These are phyloP conservation scores for Coleophoma eucalyptorum DNA, from an alignment of 2,329 filamentous ascomycete genomes.

Conservation along the genomic window DNA sequence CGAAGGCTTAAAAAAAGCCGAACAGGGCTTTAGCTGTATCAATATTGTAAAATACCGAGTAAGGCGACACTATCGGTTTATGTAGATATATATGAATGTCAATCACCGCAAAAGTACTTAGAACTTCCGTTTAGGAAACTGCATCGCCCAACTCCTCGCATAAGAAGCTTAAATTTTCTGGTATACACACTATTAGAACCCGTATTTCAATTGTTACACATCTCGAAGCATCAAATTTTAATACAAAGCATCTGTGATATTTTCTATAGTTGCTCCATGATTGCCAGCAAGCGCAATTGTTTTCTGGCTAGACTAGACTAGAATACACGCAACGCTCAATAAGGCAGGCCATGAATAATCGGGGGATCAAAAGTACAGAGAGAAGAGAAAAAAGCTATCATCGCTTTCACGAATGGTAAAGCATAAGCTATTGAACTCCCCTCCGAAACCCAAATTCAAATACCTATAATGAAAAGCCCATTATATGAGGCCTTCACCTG, in stretches of 20 bases:
- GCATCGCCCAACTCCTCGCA: too few relatives aligned
- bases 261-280: conserved; percentile 23
- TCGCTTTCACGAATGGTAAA: conserved; percentile 22
- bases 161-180: too few relatives aligned
- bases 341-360: conserved; percentile 21
- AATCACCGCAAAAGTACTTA: too few relatives aligned
- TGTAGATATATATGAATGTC: too few relatives aligned
- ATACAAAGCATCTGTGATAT: conserved; percentile 21
- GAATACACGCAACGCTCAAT: conserved; percentile 31
- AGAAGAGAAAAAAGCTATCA: conserved; percentile 28
- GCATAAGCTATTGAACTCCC: conserved; percentile 30
- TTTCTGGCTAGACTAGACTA: conserved; percentile 20
- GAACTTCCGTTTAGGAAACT: too few relatives aligned
- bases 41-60: neutral
- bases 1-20: too few relatives aligned
- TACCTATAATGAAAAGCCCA: conserved; percentile 19
- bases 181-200: too few relatives aligned
- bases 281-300: conserved; percentile 21
- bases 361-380: conserved; percentile 27
- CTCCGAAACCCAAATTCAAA: conserved; percentile 23
- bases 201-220: too few relatives aligned
- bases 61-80: too few relatives aligned
- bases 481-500: conserved; percentile 13
- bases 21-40: neutral
- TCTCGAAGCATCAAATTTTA: neutral